Evolutionary conservation across 225 moss, liverwort and hornwort species (phyloP).

Genomic region (Thuidium tamariscinum): DNA sequence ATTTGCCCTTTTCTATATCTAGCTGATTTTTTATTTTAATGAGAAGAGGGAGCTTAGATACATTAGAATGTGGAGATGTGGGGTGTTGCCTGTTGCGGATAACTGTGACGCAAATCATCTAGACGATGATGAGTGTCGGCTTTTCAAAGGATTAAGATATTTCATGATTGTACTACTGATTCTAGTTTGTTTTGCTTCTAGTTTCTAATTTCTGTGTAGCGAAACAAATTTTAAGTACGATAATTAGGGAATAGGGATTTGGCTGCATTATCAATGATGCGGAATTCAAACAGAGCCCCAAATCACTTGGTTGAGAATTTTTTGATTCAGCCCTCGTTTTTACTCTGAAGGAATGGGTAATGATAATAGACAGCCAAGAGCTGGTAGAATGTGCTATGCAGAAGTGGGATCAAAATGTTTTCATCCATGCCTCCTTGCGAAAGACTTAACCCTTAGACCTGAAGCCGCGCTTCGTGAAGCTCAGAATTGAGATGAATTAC

Average conservation of each 20-base stretch:
- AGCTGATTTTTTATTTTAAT: not conserved
- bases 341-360: not conserved
- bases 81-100: not conserved
- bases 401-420: not conserved
- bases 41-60: not conserved
- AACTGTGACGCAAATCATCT: not conserved
- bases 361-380: not conserved
- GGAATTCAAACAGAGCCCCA: not conserved
- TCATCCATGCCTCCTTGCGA: not conserved
- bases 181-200: not conserved
- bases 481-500: not conserved
- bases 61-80: not conserved
- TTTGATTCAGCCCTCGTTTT: no score
- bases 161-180: not conserved
- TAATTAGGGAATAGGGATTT: not conserved
- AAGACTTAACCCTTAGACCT: no score
- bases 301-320: not conserved
- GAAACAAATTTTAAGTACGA: not conserved
- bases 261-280: not conserved
- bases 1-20: not conserved
- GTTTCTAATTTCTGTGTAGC: not conserved
- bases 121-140: not conserved
- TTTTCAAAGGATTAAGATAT: not conserved
- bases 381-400: not conserved
- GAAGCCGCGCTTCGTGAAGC: not conserved